Evolutionary conservation across 371 early-diverging fungal genomes (phyloP), one percentile per base, ranked within the genome.

Genomic region (Mucor indicus): DNA sequence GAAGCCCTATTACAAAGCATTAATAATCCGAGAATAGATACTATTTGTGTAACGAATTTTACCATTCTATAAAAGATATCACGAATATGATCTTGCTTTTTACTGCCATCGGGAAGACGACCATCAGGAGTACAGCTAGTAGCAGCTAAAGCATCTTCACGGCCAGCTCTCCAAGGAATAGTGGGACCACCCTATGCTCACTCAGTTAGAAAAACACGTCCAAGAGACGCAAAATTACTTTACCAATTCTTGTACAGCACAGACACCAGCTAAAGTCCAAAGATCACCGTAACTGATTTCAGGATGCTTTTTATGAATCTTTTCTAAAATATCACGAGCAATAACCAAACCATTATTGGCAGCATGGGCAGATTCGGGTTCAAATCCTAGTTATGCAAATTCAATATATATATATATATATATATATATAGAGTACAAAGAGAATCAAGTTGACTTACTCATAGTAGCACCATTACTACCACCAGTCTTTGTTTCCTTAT

Each of bases 181-280:
- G 69, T 84, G 29, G 93, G 94, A 5, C 94, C 94, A 33, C 92
- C 92, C 77, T 78, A 58, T 12, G 7, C 1, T 4, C 13, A 22
- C 13, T 12, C 12, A 35, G 10, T 11, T 24, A 15, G 11, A 13
- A 29, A 12, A 15, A 4, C 4, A 27, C 16, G 2, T 27, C 4
- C 8, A 8, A 29, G 6, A 6, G 12, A 8, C 12, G 30, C n/a
- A 19, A 30, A 51, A 24, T 11, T 37, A 48, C 16, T 19, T 24
- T 72, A 79, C 85, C 76, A 89, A 70, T 67, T 92, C 94, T 73
- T 94, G 90, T 50, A 96, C 77, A 32, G 92, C 95, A 44, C 72
- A 83, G 16, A 92, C 92, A 65, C 94, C 96, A 37, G 90, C 95
- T 53, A 96, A 78, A 30, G 93, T 88, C 91, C 95, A 97, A 60